Evolutionary conservation across 495 filamentous ascomycete species (phyloP).

Genomic region (Zalerion maritima): DNA sequence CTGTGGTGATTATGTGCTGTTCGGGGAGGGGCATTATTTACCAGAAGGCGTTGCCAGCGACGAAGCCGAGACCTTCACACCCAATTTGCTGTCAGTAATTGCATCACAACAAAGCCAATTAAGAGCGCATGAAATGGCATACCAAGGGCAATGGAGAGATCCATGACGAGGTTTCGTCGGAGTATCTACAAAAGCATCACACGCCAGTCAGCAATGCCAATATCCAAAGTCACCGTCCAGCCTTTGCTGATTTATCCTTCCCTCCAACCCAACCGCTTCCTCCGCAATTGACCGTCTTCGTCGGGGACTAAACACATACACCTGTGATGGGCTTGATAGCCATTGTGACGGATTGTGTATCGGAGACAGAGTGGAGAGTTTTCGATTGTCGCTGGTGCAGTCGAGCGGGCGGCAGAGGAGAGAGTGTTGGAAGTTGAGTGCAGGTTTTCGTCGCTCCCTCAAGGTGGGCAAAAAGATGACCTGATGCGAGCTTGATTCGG

Average conservation of each 20-base stretch:
- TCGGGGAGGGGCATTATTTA: too few species aligned
- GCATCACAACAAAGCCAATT: constrained; percentile 5
- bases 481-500: too few species aligned
- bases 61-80: constrained; percentile 30
- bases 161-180: constrained; percentile 31
- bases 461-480: constrained; percentile 12
- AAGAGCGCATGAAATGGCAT: constrained; percentile 7
- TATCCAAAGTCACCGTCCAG: constrained; percentile 6
- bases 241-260: constrained; percentile 1
- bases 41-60: constrained; percentile 31
- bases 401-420: constrained; percentile 15
- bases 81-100: too few species aligned
- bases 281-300: constrained; percentile 4
- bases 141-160: constrained; percentile 30
- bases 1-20: too few species aligned
- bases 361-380: constrained; percentile 5
- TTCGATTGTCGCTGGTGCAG: constrained; percentile 9
- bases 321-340: constrained; percentile 27
- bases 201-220: constrained; percentile 1
- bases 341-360: constrained; percentile 19
- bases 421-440: too few species aligned
- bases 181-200: constrained; percentile 27
- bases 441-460: too few species aligned
- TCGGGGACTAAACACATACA: constrained; percentile 14
- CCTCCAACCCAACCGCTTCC: not conserved